Evolutionary conservation across 1,284 basidiomycete genomes (phyloP), one percentile per base, ranked within the genome.

Genomic region (Leccinum pachyderme): DNA sequence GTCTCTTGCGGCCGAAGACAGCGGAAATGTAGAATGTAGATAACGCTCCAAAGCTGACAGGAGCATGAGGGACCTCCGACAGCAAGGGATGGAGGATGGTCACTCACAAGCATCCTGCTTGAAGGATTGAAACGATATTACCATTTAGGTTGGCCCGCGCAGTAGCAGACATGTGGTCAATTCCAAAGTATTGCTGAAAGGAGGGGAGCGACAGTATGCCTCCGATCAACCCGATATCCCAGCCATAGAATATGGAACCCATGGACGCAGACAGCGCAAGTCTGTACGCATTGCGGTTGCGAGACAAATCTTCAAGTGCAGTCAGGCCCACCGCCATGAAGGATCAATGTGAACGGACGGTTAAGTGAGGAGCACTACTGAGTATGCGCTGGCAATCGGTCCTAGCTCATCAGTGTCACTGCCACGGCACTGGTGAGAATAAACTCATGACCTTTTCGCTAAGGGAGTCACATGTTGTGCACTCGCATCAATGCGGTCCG

Each of bases 41-140:
- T 12, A 81, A 53, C 3, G 76, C 78, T 7, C 79, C 79, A 37
- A 81, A 78, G 58, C 78, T 80, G 47, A 7, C 41, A 8, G 27
- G 29, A 28, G 51, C 9, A 37, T 63, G 18, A 59, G 32, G 12
- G 24, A 45, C 15, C 5, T 43, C 35, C 18, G 15, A 8, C 15
- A n/a, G 25, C 46, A 4, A 37, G 27, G 46, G 13, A 15, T 15
- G 24, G 41, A 25, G 18, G 35, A 25, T 59, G 56, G 45, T 52
- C 44, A 76, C 83, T 63, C 73, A 85, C 81, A 85, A 81, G 53
- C 74, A 79, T 9, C 82, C 81, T 4, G 75, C 82, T 56, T 84
- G 83, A 35, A 85, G 67, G 48, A 84, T 74, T 0, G 81, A 73
- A 18, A 85, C 84, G 39, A 86, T 78, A 61, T 85, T 82, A 5